Conservation (phyloP, 768 basidiomycete genomes). For the Hygrocybe punicea region DNA sequence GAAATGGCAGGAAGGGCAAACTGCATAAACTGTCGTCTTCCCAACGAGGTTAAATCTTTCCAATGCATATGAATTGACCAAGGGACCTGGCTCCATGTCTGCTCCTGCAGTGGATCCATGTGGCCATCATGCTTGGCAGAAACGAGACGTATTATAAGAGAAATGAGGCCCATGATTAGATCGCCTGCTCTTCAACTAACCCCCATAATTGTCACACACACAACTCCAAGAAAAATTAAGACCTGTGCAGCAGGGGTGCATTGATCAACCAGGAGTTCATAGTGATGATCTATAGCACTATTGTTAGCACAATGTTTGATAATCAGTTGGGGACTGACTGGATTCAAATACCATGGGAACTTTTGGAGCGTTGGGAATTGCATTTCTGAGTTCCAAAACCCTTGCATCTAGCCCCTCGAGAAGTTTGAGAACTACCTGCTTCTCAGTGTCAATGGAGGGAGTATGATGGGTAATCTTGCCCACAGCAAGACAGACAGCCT, state of each 20-base stretch:
- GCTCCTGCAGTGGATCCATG: not conserved
- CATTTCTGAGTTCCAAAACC: not conserved
- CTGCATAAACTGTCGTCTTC: slow-evolving; percentile 3
- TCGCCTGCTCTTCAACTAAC: slow-evolving; percentile 1
- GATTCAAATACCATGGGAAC: not conserved
- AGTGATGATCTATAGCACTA: not conserved
- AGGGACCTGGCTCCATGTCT: not conserved
- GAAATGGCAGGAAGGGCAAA: slow-evolving; percentile 10
- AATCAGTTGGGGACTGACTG: not conserved
- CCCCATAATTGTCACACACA: slow-evolving; percentile 5
- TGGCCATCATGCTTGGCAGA: not conserved
- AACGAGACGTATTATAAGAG: not conserved
- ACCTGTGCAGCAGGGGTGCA: not conserved
- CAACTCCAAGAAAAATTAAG: slow-evolving; percentile 6
- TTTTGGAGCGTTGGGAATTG: not conserved
- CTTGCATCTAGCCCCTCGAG: not conserved
- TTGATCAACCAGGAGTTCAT: not conserved
- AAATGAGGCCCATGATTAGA: slow-evolving; percentile 5
- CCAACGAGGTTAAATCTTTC: slow-evolving; percentile 7
- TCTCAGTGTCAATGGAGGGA: not conserved
- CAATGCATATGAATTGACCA: slow-evolving; percentile 1
- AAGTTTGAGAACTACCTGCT: not conserved
- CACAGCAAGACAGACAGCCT: not conserved
- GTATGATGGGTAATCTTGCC: not conserved
- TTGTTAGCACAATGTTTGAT: not conserved